These are phyloP conservation scores for Rhamnella rubrinervis DNA, from an alignment of 331 rosid genomes.

Conservation along the genomic window DNA sequence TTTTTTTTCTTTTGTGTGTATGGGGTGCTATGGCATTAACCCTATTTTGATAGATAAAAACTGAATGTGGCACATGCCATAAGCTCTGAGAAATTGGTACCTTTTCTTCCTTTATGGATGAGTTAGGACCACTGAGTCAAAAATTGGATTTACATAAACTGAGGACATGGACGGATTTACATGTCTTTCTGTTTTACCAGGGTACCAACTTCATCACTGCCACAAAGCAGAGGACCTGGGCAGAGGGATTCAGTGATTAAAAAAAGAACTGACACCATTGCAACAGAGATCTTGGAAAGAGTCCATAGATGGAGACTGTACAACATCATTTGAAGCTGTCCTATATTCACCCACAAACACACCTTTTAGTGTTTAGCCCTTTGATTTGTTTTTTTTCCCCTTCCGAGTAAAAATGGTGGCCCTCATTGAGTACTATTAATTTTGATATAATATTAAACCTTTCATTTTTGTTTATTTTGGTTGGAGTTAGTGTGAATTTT, in stretches of 20 bases:
- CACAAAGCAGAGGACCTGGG: conserved; percentile 33
- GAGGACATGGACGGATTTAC: conserved; percentile 27
- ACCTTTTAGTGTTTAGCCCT: conserved; percentile 1
- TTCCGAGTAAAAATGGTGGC: too few relatives aligned
- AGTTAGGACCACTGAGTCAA: conserved; percentile 38
- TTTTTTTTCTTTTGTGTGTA: conserved; percentile 19
- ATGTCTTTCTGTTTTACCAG: conserved; percentile 37
- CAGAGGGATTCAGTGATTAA: conserved; percentile 36
- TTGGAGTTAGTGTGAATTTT: too few relatives aligned
- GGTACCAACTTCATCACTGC: conserved; percentile 30
- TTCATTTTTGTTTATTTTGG: too few relatives aligned
- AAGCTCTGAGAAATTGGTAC: conserved; percentile 19
- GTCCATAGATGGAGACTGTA: conserved; percentile 30
- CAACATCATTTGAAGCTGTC: conserved; percentile 35
- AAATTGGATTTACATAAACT: conserved; percentile 26
- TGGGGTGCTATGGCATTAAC: conserved; percentile 16
- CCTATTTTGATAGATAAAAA: not conserved
- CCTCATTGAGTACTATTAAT: too few relatives aligned
- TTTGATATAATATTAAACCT: too few relatives aligned
- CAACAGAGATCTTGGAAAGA: conserved; percentile 25
- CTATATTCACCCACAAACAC: conserved; percentile 10
- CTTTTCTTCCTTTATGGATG: not conserved
- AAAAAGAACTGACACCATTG: conserved; percentile 47
- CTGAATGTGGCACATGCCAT: conserved; percentile 11
- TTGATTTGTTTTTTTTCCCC: not conserved